Evolutionary conservation across 306 rosid genomes (phyloP).

Genomic region (Vachellia pachyceras): DNA sequence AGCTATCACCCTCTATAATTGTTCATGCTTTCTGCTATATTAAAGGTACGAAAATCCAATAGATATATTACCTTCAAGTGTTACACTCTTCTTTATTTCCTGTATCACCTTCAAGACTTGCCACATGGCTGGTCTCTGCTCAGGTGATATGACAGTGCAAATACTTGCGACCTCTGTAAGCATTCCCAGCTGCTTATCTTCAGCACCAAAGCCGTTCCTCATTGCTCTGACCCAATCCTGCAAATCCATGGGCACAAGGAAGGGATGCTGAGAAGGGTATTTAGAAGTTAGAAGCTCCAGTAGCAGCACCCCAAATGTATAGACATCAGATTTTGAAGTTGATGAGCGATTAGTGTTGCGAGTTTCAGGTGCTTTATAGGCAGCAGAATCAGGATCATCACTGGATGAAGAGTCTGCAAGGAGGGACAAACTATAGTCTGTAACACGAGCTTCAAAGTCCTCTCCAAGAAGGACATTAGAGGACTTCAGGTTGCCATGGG

Average conservation of each 20-base stretch:
- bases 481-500: slow-evolving; percentile 89
- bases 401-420: slow-evolving; percentile 55
- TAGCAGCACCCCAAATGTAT: slow-evolving; percentile 74
- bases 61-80: slow-evolving; percentile 44
- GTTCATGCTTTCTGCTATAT: slow-evolving; percentile 12
- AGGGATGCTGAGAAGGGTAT: slow-evolving; percentile 84
- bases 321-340: slow-evolving; percentile 75
- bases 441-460: slow-evolving; percentile 88
- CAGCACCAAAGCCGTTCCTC: slow-evolving; percentile 74
- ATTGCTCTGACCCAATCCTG: slow-evolving; percentile 81
- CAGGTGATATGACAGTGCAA: slow-evolving; percentile 82
- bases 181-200: slow-evolving; percentile 77
- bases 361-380: slow-evolving; percentile 76
- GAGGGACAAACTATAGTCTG: slow-evolving; percentile 73
- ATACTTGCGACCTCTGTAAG: slow-evolving; percentile 91
- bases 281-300: slow-evolving; percentile 92
- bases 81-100: slow-evolving; percentile 80
- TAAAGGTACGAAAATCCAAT: not conserved
- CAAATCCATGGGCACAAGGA: slow-evolving; percentile 71
- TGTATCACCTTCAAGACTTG: slow-evolving; percentile 88
- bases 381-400: slow-evolving; percentile 66
- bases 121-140: slow-evolving; percentile 96
- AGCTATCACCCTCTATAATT: slow-evolving; percentile 12
- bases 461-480: slow-evolving; percentile 83
- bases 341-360: slow-evolving; percentile 62